Evolutionary conservation across 2,329 filamentous ascomycete genomes (phyloP).

Genomic region (Purpureocillium takamizusanense): DNA sequence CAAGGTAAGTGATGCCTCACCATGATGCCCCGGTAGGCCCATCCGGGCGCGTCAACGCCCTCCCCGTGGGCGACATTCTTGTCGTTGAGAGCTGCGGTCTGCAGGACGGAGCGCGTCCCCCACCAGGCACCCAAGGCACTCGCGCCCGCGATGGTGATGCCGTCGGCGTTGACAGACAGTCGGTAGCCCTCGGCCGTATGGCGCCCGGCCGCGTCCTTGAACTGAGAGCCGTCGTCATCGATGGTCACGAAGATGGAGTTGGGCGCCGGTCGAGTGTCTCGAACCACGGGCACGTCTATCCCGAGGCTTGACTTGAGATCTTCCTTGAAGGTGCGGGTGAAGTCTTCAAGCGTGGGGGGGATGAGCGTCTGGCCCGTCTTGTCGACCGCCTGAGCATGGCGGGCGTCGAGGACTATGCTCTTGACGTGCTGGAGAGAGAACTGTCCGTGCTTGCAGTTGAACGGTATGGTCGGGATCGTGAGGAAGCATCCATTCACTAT

Average conservation of each 20-base stretch:
- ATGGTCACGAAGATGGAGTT: slow-evolving; percentile 35
- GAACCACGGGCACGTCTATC: too few relatives aligned
- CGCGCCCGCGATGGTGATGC: slow-evolving; percentile 39
- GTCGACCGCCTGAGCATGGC: too few relatives aligned
- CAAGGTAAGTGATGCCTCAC: slow-evolving; percentile 14
- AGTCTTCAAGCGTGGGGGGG: too few relatives aligned
- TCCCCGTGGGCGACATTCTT: background rate
- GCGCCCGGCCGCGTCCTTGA: slow-evolving; percentile 27
- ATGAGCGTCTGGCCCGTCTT: too few relatives aligned
- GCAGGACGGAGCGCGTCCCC: slow-evolving; percentile 46
- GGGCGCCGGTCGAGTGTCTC: too few relatives aligned
- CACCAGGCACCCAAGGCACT: slow-evolving; percentile 49
- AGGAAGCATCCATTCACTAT: too few relatives aligned
- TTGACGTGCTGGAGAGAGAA: too few relatives aligned
- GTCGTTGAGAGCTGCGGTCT: slow-evolving; percentile 33
- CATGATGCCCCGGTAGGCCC: slow-evolving; percentile 33
- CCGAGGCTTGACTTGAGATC: too few relatives aligned
- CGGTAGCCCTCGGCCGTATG: slow-evolving; percentile 39
- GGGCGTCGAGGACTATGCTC: too few relatives aligned
- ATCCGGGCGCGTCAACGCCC: slow-evolving; percentile 38
- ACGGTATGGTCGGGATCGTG: too few relatives aligned
- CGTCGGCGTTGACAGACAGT: slow-evolving; percentile 29
- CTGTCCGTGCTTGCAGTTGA: too few relatives aligned
- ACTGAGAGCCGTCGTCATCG: slow-evolving; percentile 24
- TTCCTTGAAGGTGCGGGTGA: too few relatives aligned